Base-by-base conservation (phyloP, 139 green algal species). In the Picochlorum sp. region DNA sequence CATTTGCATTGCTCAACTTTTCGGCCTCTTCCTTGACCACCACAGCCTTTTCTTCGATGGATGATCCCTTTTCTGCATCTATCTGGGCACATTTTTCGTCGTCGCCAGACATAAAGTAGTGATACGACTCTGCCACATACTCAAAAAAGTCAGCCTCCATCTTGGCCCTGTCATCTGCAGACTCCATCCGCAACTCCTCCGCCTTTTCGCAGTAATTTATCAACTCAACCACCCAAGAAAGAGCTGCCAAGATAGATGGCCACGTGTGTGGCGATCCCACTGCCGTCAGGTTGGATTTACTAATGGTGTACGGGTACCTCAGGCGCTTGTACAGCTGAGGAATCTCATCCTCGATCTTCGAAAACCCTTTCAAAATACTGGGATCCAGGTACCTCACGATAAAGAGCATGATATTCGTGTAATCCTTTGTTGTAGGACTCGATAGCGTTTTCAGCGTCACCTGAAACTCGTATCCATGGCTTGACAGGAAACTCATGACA, bases 221-320 rank as follows among this genome's bases (percentile, higher is more conserved):
- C 64, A 96, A 78, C 71, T 97, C 91, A 21, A 95, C 86, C 28
- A 97, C 70, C 91, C 91, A 97, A 1, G 66, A 77, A 15, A 97
- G 67, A 0, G 91, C 86, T 23, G 89, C 89, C 26, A 97, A 79
- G 26, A 81, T 47, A 26, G 57, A 45, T 2, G 91, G 91, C 91
- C 91, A 97, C 3, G 91, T 94, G 77, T 97, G 88, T 1, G 91
- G 86, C 63, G 72, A 88, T 60, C 91, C 91, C 2, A 97, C 90
- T 1, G 91, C 86, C 58, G 87, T 91, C 54, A 97, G 72, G 18
- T 86, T 85, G 38, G 65, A 86, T 67, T 96, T 97, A 76, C 65
- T 85, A 75, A 97, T 92, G 38, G 81, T 73, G 63, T 97, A 97
- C 6, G 91, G 91, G 71, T 97, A 97, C 45, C 82, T 77, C 18